Base-by-base conservation (phyloP, 2,329 filamentous ascomycete genomes). In the Claviceps capensis region DNA sequence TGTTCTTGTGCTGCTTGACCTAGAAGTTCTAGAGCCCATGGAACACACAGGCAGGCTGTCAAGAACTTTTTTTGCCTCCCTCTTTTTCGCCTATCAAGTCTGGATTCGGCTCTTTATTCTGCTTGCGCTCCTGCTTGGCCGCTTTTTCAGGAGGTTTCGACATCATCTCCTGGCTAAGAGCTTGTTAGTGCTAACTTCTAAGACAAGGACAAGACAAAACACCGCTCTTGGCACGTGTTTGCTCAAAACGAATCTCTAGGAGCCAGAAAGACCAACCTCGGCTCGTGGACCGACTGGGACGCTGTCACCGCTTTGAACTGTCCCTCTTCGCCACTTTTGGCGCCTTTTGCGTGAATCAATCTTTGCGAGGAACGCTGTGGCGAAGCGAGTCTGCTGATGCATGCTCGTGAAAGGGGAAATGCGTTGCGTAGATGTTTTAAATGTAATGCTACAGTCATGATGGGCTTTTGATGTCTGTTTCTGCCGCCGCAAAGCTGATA, bases 91-190 rank as follows among this genome's bases (percentile, higher is more conserved):
- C 14, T 22, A n/a, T 13, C 7, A 14, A 14, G 22, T 23, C 19
- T 1, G 9, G 17, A 22, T 9, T 14, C 19, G 41, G 37, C n/a
- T 30, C 30, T 34, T 34, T 34, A 34, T 41, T 38, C 30, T n/a
- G 17, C 17, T 45, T 13, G 30, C 34, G 41, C 16, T 3, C 2
- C 17, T 6, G 41, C 6, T n/a, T 19, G 14, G 48, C 30, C 30
- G 41, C 41, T 26, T 50, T n/a, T 5, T 50, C 16, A 17, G 48
- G 48, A 45, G 48, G 48, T n/a, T 50, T 50, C 13, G 48, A 44
- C n/a, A 16, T 17, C 19, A 17, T 50, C 17, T 50, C 48, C 48
- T 50, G 26, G 9, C 30, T 26, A 11, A 8, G 5, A 14, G 17
- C 5, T 37, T 38, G 26, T 50, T 14, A 50, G 48, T 45, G 11